Conservation (phyloP, 345 rosid species). For the Aethionema arabicum region DNA sequence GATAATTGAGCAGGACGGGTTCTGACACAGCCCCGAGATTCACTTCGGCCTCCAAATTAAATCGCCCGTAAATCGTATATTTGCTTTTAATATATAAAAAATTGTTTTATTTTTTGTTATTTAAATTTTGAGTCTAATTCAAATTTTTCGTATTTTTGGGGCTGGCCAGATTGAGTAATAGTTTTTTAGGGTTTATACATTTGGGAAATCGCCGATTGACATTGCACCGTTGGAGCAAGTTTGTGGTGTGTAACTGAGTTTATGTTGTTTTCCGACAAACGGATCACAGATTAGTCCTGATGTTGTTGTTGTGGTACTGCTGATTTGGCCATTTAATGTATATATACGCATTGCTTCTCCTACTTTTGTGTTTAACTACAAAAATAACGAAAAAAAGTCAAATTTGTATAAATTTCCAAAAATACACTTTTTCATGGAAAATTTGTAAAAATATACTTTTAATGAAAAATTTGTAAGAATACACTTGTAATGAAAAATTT, state of each 20-base stretch:
- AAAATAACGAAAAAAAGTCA: constrained; percentile 13
- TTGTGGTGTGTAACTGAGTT: constrained; percentile 39
- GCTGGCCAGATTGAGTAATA: too few relatives aligned
- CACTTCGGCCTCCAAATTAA: too few relatives aligned
- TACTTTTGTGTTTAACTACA: constrained; percentile 53
- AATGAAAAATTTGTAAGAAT: neutral
- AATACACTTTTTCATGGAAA: neutral
- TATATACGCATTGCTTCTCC: constrained; percentile 24
- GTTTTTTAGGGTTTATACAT: constrained; percentile 43
- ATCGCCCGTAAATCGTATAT: too few relatives aligned
- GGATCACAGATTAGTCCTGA: constrained; percentile 51
- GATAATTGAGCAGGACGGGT: too few relatives aligned
- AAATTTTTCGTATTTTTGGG: too few relatives aligned
- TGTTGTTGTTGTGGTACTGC: neutral
- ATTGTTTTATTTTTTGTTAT: too few relatives aligned
- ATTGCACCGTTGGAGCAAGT: constrained; percentile 44
- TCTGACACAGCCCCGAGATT: too few relatives aligned
- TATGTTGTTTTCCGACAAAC: constrained; percentile 48
- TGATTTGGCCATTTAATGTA: constrained; percentile 15
- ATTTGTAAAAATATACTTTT: neutral
- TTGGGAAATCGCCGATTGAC: constrained; percentile 46
- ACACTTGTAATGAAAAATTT: neutral
- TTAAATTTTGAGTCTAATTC: too few relatives aligned
- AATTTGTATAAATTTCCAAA: neutral
- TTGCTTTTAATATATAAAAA: too few relatives aligned